A percentile compares a stretch with the other conserved stretches of the same genome.
These are phyloP conservation scores for Talaromyces sp. DNA, from an alignment of 2,329 filamentous ascomycete genomes.

Conservation along the genomic window DNA sequence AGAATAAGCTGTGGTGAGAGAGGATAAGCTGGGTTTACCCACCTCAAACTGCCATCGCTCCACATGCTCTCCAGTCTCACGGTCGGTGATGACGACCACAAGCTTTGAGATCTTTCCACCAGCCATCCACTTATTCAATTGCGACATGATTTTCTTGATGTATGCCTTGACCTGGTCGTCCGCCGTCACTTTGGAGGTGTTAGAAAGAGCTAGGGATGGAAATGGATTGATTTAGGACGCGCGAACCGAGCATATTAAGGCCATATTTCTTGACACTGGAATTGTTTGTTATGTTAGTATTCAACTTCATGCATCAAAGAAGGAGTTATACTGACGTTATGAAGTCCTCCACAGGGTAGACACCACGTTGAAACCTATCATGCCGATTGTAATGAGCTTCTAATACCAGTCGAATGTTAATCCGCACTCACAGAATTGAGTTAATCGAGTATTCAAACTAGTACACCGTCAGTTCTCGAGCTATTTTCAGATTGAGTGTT, in stretches of 20 bases:
- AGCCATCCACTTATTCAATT: slow-evolving; percentile 97
- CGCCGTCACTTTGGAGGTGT: slow-evolving; percentile 67
- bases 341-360: slow-evolving; percentile 94
- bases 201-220: slow-evolving; percentile 1
- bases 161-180: slow-evolving; percentile 99
- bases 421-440: slow-evolving; percentile 74
- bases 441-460: slow-evolving; percentile 96
- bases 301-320: background rate
- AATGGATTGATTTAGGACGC: background rate
- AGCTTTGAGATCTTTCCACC: slow-evolving; percentile 96
- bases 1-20: slow-evolving; percentile 6
- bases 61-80: slow-evolving; percentile 93
- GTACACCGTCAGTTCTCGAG: slow-evolving; percentile 43
- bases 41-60: slow-evolving; percentile 99
- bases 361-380: slow-evolving; percentile 75
- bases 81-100: slow-evolving; percentile 94
- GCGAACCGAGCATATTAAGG: slow-evolving; percentile 85
- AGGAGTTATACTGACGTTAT: slow-evolving; percentile 65
- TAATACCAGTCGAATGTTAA: background rate
- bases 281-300: slow-evolving; percentile 6
- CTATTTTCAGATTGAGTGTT: background rate
- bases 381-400: slow-evolving; percentile 22
- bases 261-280: slow-evolving; percentile 93
- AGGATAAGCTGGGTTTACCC: slow-evolving; percentile 24
- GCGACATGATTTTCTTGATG: slow-evolving; percentile 98